Base-by-base conservation (phyloP, 2,329 filamentous ascomycete genomes). In the Calonectria pseudoturangicola region DNA sequence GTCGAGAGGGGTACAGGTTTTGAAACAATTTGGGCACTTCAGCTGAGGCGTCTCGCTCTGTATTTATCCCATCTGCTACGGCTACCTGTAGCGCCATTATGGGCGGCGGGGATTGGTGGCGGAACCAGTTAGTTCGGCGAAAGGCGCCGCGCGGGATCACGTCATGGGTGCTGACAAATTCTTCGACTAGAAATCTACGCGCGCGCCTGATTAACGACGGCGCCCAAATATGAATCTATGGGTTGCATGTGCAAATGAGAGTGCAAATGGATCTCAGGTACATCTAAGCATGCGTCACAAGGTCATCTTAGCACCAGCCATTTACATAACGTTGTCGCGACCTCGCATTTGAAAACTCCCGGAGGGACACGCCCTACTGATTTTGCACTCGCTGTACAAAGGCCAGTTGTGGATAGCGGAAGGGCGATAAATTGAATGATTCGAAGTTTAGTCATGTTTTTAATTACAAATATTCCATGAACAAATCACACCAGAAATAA, bases 81-180 rank as follows among this genome's bases (percentile, higher is more conserved):
- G 41, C 28, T 21, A 25, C 27, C 45, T 54, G 30, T 21, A n/a
- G 16, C 28, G 27, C 7, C 33, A 13, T 25, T 12, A 12, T 6
- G 50, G 3, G 12, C 43, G 33, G 10, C 12, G 33, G 16, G 36
- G 21, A 56, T 30, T 25, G 6, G 30, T 36, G n/a, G 36, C 18
- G 27, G 30, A 50, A 63, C 48, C 7, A 21, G n/a, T 33, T 58
- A 39, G 33, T 69, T 43, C 21, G 21, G 21, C 21, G 15, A n/a
- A 47, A 54, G 18, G 10, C 36, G 30, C 45, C 58, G 47, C 67
- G 56, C 58, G 56, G 56, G 18, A 54, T 45, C 58, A 64, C 67
- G 67, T 64, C 67, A 69, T 69, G 1, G 18, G 25, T 21, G 67
- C 56, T 69, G 45, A 64, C 67, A 69, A 69, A 69, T 69, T 15